These are phyloP conservation scores for Cystobasidium ongulense DNA, from an alignment of 768 basidiomycete species.

Conservation along the genomic window DNA sequence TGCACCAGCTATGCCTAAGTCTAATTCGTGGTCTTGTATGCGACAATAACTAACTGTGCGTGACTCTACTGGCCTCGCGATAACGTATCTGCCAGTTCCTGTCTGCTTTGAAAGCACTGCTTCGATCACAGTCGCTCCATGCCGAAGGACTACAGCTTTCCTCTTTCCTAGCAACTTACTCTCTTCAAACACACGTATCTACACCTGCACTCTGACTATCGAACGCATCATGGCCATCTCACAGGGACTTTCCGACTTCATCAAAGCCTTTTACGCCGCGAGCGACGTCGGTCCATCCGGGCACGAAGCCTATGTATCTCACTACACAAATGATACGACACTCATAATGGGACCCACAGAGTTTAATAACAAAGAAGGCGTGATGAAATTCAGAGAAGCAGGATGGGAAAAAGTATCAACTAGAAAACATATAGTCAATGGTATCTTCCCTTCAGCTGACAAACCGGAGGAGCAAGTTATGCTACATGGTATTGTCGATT, in stretches of 20 bases:
- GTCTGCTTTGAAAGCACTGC: too few relatives aligned
- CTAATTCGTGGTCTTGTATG: too few relatives aligned
- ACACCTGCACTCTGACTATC: not conserved
- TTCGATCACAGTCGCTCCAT: too few relatives aligned
- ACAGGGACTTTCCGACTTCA: not conserved
- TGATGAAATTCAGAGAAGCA: conserved; percentile 14
- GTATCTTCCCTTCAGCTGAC: not conserved
- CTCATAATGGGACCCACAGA: conserved; percentile 21
- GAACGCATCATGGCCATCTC: not conserved
- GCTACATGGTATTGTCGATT: conserved; percentile 13
- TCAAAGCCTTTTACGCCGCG: conserved; percentile 18
- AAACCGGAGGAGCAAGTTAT: conserved; percentile 8
- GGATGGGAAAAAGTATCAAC: conserved; percentile 22
- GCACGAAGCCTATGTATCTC: conserved; percentile 10
- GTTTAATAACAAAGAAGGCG: not conserved
- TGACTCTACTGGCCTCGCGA: too few relatives aligned
- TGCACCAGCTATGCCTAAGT: too few relatives aligned
- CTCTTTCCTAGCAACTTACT: not conserved
- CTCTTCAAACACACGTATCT: not conserved
- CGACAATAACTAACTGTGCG: too few relatives aligned
- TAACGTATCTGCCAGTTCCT: too few relatives aligned
- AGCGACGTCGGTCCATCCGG: conserved; percentile 24
- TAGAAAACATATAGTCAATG: conserved; percentile 11
- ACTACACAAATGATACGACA: not conserved
- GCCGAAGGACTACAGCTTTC: too few relatives aligned